Conservation (phyloP, 805 yeast species). For the Kodamaea leandrae region DNA sequence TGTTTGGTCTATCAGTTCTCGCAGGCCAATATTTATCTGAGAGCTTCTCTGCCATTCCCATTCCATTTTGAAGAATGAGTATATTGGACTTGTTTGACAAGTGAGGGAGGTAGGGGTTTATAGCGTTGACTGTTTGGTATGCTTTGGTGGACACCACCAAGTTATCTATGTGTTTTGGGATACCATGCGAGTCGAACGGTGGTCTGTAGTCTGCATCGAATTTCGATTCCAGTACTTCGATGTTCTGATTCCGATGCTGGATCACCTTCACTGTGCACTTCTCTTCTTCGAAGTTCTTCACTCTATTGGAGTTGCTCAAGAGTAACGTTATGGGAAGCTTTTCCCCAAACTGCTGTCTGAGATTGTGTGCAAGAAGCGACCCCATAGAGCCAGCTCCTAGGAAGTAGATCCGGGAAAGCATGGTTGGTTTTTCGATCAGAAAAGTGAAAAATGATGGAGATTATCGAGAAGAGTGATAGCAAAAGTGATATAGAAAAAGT, state of each 20-base stretch:
- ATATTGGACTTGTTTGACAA: conserved; percentile 54
- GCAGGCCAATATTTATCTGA: conserved; percentile 54
- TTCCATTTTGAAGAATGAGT: conserved; percentile 78
- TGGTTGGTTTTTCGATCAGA: conserved; percentile 34
- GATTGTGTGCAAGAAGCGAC: conserved; percentile 43
- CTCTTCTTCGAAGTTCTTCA: conserved; percentile 38
- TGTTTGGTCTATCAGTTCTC: conserved; percentile 44
- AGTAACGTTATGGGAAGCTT: conserved; percentile 34
- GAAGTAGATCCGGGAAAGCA: conserved; percentile 34
- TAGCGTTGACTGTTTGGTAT: conserved; percentile 64
- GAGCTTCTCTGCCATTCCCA: conserved; percentile 65
- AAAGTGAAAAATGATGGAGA: background rate
- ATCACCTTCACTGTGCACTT: conserved; percentile 37
- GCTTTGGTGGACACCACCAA: conserved; percentile 80
- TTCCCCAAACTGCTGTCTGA: conserved; percentile 42
- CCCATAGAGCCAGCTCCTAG: conserved; percentile 59
- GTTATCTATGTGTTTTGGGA: conserved; percentile 40
- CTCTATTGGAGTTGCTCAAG: conserved; percentile 38
- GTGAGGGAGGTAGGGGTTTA: conserved; percentile 50
- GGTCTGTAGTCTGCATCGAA: conserved; percentile 27
- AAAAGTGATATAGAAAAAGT: background rate
- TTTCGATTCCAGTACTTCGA: conserved; percentile 13
- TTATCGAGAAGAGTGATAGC: background rate
- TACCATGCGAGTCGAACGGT: conserved; percentile 10
- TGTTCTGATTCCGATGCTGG: conserved; percentile 21